These are phyloP conservation scores for Tillandsia fasciculata DNA, from an alignment of 176 grass and related monocot genomes.

Conservation along the genomic window DNA sequence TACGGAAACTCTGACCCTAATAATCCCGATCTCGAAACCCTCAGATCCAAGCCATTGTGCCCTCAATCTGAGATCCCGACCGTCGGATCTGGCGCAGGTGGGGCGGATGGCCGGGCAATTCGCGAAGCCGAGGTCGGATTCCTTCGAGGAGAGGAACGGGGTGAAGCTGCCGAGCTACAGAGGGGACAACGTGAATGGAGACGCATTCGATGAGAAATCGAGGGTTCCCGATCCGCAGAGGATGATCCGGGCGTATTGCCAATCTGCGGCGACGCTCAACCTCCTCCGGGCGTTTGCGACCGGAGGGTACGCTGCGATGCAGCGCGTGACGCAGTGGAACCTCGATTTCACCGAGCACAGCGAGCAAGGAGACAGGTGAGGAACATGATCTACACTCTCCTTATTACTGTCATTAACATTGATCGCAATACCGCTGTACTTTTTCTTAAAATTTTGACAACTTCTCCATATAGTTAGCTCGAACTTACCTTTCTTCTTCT, in stretches of 20 bases:
- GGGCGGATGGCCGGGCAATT: conserved; percentile 98
- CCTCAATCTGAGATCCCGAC: background rate
- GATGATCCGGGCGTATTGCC: conserved; percentile 78
- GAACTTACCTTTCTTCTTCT: too few relatives aligned
- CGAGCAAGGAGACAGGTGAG: conserved; percentile 84
- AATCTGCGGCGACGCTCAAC: conserved; percentile 82
- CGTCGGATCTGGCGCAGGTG: conserved; percentile 24
- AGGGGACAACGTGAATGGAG: conserved; percentile 86
- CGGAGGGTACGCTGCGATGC: conserved; percentile 88
- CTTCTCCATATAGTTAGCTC: too few relatives aligned
- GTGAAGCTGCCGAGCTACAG: conserved; percentile 94
- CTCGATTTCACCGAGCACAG: conserved; percentile 90
- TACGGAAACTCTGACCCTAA: conserved; percentile 14
- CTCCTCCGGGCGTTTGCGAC: conserved; percentile 83
- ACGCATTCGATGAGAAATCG: conserved; percentile 63
- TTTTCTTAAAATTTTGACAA: too few relatives aligned
- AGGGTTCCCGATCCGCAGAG: conserved; percentile 71
- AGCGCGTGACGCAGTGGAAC: conserved; percentile 85
- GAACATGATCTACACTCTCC: background rate
- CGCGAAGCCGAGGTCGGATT: conserved; percentile 77
- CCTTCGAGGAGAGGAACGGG: conserved; percentile 68
- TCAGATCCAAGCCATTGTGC: background rate
- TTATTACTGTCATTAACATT: too few relatives aligned
- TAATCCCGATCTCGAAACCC: background rate
- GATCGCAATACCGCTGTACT: too few relatives aligned